Evolutionary conservation across 2,329 filamentous ascomycete genomes (phyloP).

Genomic region (Amylocarpus encephaloides): DNA sequence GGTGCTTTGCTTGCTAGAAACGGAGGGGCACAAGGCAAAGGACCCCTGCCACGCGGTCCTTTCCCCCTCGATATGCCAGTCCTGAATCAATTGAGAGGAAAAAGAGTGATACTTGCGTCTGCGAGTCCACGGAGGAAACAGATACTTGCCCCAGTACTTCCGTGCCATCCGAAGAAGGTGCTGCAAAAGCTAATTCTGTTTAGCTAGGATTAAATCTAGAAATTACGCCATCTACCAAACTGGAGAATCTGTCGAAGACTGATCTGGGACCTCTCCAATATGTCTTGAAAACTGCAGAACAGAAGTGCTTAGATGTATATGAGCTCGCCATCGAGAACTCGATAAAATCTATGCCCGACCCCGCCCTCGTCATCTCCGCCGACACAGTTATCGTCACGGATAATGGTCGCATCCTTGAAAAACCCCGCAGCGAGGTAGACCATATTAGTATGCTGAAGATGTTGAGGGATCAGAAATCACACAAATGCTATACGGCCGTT

Average conservation of each 20-base stretch:
- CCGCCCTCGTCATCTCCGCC: constrained; percentile 78
- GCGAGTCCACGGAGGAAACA: constrained; percentile 78
- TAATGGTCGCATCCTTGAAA: constrained; percentile 77
- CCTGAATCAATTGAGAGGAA: constrained; percentile 66
- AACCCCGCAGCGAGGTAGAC: constrained; percentile 73
- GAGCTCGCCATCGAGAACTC: constrained; percentile 34
- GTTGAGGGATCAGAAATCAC: constrained; percentile 68
- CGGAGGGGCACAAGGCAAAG: constrained; percentile 12
- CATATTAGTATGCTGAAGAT: constrained; percentile 79
- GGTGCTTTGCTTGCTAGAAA: constrained; percentile 19
- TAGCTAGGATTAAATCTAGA: constrained; percentile 82
- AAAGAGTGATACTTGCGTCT: constrained; percentile 83
- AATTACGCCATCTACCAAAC: constrained; percentile 73
- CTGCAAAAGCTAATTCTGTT: constrained; percentile 10
- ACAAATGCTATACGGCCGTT: constrained; percentile 82
- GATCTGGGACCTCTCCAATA: constrained; percentile 78
- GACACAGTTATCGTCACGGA: constrained; percentile 83
- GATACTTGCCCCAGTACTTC: constrained; percentile 62
- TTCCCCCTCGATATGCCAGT: constrained; percentile 74
- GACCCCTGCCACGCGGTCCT: constrained; percentile 36
- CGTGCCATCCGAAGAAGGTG: background rate
- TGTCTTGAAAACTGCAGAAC: constrained; percentile 76
- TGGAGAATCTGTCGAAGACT: constrained; percentile 78
- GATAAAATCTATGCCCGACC: constrained; percentile 48
- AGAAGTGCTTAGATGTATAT: constrained; percentile 72